A percentile compares a stretch with the other conserved stretches of the same genome.
Evolutionary conservation across 768 basidiomycete genomes (phyloP).

Genomic region (Tulasnella sp.): DNA sequence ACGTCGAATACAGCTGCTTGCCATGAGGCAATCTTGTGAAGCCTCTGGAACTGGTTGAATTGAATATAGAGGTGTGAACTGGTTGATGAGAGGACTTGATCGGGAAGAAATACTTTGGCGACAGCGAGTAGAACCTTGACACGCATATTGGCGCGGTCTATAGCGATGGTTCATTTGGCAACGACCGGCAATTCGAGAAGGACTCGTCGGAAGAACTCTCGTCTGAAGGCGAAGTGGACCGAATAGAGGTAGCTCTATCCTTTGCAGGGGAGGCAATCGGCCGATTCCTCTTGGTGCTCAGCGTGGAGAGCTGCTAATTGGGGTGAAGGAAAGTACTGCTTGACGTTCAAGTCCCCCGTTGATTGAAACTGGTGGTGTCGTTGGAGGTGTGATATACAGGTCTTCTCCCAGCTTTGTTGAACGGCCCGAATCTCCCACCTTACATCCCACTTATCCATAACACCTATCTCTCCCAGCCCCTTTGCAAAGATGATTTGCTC

Average conservation of each 20-base stretch:
- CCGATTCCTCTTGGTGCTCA: neutral
- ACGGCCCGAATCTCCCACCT: too few relatives aligned
- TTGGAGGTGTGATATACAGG: slow-evolving; percentile 22
- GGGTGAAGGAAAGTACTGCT: neutral
- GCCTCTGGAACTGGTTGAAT: neutral
- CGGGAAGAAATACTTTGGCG: neutral
- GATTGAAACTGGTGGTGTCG: slow-evolving; percentile 6
- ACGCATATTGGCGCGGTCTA: slow-evolving; percentile 13
- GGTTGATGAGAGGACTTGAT: neutral
- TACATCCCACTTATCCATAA: too few relatives aligned
- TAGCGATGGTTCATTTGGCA: neutral
- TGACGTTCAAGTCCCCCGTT: neutral
- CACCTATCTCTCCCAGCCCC: too few relatives aligned
- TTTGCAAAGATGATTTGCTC: too few relatives aligned
- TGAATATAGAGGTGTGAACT: neutral
- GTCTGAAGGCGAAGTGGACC: neutral
- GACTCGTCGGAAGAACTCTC: neutral
- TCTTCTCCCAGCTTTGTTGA: neutral
- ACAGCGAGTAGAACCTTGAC: slow-evolving; percentile 13
- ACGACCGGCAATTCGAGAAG: neutral
- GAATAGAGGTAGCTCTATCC: neutral
- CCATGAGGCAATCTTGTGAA: neutral
- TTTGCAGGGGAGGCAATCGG: neutral
- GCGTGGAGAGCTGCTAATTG: neutral
- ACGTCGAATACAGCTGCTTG: neutral